A percentile compares a stretch with the other conserved stretches of the same genome.
Evolutionary conservation across 1,139 yeast species (phyloP).

Genomic region (Zygosaccharomyces pseudobailii): DNA sequence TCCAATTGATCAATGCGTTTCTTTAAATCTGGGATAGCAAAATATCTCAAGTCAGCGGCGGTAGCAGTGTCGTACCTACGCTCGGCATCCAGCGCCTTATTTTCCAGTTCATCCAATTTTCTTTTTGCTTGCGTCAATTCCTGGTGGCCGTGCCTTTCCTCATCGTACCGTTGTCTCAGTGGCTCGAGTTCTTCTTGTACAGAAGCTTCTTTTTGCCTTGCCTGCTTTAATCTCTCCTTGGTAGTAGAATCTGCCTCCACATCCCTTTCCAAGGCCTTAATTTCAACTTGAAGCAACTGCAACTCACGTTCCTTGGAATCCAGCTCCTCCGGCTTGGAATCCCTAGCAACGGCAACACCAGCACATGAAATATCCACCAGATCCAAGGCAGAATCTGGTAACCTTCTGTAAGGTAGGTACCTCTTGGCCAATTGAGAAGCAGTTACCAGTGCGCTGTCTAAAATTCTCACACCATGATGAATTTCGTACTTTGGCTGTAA

Average conservation of each 20-base stretch:
- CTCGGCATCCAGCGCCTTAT: constrained; percentile 92
- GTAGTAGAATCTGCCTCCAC: constrained; percentile 84
- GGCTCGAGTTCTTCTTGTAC: constrained; percentile 84
- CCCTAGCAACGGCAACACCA: constrained; percentile 96
- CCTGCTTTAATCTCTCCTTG: constrained; percentile 76
- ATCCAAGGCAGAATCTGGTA: constrained; percentile 98
- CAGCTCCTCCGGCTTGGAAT: constrained; percentile 94
- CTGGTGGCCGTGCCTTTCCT: constrained; percentile 89
- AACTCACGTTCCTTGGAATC: constrained; percentile 90
- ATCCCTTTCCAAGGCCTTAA: constrained; percentile 95
- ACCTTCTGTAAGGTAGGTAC: constrained; percentile 87
- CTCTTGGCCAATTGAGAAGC: constrained; percentile 96
- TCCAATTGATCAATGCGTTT: constrained; percentile 74
- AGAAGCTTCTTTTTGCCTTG: constrained; percentile 74
- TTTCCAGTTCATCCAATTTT: constrained; percentile 86
- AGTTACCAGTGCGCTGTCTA: constrained; percentile 89
- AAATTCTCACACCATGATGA: constrained; percentile 95
- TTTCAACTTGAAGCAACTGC: constrained; percentile 88
- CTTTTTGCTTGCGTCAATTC: constrained; percentile 84
- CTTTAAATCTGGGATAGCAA: constrained; percentile 91
- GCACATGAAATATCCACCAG: constrained; percentile 96
- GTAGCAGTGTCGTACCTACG: constrained; percentile 93
- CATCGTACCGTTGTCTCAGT: constrained; percentile 74
- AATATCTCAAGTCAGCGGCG: constrained; percentile 95
- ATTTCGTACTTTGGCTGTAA: constrained; percentile 93